These are phyloP conservation scores for Cyberlindnera americana DNA, from an alignment of 805 yeast genomes.

Conservation along the genomic window DNA sequence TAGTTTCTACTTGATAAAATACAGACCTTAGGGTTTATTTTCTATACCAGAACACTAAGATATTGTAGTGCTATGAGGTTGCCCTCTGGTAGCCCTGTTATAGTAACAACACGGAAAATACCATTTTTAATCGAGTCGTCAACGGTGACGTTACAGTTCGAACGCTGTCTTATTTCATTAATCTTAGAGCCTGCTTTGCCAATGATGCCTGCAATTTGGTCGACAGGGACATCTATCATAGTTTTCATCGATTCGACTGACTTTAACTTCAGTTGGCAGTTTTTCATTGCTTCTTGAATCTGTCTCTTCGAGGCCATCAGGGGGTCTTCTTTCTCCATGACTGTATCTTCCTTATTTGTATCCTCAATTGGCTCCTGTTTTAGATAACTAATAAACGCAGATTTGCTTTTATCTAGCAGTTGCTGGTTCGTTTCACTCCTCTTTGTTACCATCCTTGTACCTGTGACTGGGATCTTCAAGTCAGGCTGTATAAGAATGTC, in stretches of 20 bases:
- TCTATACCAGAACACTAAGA: slow-evolving; percentile 1
- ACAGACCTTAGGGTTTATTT: neutral
- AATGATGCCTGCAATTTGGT: slow-evolving; percentile 12
- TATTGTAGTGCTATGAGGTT: slow-evolving; percentile 16
- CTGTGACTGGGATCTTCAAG: slow-evolving; percentile 9
- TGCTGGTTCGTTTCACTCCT: slow-evolving; percentile 14
- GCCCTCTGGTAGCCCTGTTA: slow-evolving; percentile 19
- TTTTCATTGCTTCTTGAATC: slow-evolving; percentile 10
- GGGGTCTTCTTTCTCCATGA: slow-evolving; percentile 9
- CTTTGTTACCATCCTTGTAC: slow-evolving; percentile 1
- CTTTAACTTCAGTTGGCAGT: slow-evolving; percentile 11
- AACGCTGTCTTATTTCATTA: slow-evolving; percentile 19
- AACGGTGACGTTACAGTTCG: slow-evolving; percentile 19
- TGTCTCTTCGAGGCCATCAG: slow-evolving; percentile 2
- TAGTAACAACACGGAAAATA: slow-evolving; percentile 10
- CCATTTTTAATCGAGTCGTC: slow-evolving; percentile 14
- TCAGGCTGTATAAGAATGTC: slow-evolving; percentile 7
- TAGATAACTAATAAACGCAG: slow-evolving; percentile 6
- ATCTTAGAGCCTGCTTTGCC: slow-evolving; percentile 18
- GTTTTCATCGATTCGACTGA: slow-evolving; percentile 9
- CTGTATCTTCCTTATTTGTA: no score
- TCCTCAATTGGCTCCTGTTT: slow-evolving; percentile 4
- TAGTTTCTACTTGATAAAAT: neutral
- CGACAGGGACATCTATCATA: slow-evolving; percentile 19
- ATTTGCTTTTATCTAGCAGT: slow-evolving; percentile 11